Base-by-base conservation (phyloP, 345 rosid genomes). In the Hirschfeldia incana region DNA sequence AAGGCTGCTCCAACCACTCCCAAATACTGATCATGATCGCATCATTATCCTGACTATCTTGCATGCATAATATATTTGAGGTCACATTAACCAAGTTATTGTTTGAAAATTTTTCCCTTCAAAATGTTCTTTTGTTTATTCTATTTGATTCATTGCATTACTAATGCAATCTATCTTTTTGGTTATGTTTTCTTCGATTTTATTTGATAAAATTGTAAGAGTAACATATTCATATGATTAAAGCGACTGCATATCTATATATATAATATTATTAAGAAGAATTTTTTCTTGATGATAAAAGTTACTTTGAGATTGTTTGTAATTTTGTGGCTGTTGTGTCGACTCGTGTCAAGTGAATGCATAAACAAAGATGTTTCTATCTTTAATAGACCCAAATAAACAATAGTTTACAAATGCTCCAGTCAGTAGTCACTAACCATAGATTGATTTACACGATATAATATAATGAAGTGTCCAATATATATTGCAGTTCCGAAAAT, bases 121-220 rank as follows among this genome's bases (percentile, higher is more conserved):
- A 32, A 63, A 62, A n/a, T 30, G 39, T 62, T 32, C 4, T 32
- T 32, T 13, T 63, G 42, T 63, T 63, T 63, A 30, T 29, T 62
- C 16, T 16, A 32, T 63, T 63, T 32, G 12, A 32, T 63, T 62
- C 3, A 5, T 32, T 63, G 11, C 39, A 63, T 75, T 30, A 46
- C 49, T n/a, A 59, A 39, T 76, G 60, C 74, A 65, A 33, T 74
- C 13, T 69, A 57, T 70, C 5, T 39, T 59, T 60, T 42, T 39
- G 57, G 28, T 27, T 72, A 34, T 27, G 66, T 46, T 12, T 36
- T 58, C 27, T 53, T 53, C 11, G 9, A 76, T 68, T 44, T 32
- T 21, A 21, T 69, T 13, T 33, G n/a, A 69, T 76, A 61, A 46
- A 26, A 13, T 46, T 61, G 64, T 36, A 61, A 46, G 69, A 61